Conservation (phyloP, 2,329 filamentous ascomycete genomes). For the Fusarium begoniae region DNA sequence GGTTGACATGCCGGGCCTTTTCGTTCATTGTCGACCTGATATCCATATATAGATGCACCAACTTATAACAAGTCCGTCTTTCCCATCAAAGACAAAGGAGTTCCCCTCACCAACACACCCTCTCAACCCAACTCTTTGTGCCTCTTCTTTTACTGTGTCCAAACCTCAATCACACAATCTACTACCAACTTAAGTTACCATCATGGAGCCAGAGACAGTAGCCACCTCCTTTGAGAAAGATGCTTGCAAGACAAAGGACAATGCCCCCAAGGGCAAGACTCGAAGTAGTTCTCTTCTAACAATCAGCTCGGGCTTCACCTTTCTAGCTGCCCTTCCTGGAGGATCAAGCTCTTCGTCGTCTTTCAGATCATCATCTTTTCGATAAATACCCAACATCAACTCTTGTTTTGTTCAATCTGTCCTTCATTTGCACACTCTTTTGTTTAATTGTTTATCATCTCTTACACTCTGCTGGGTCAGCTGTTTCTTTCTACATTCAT, state of each 20-base stretch:
- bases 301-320: conserved; percentile 43
- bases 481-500: not conserved
- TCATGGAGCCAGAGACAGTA: conserved; percentile 38
- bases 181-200: not conserved
- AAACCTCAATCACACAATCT: not conserved
- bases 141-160: conserved; percentile 1
- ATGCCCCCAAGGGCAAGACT: conserved; percentile 33
- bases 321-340: conserved; percentile 41
- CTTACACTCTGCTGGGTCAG: not conserved
- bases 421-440: conserved; percentile 28
- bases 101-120: conserved; percentile 17
- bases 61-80: conserved; percentile 37
- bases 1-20: conserved; percentile 27
- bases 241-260: conserved; percentile 39
- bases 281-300: conserved; percentile 41
- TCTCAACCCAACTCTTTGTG: conserved; percentile 23
- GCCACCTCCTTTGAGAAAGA: conserved; percentile 42
- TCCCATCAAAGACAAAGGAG: conserved; percentile 32
- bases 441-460: conserved; percentile 6
- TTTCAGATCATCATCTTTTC: conserved; percentile 41
- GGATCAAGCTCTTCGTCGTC: conserved; percentile 31
- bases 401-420: conserved; percentile 10
- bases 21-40: conserved; percentile 13
- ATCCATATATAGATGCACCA: conserved; percentile 21
- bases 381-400: conserved; percentile 28